phyloP scores from a whole-genome alignment of 2,329 filamentous ascomycete genomes.

The Penicillium rolfsii region DNA sequence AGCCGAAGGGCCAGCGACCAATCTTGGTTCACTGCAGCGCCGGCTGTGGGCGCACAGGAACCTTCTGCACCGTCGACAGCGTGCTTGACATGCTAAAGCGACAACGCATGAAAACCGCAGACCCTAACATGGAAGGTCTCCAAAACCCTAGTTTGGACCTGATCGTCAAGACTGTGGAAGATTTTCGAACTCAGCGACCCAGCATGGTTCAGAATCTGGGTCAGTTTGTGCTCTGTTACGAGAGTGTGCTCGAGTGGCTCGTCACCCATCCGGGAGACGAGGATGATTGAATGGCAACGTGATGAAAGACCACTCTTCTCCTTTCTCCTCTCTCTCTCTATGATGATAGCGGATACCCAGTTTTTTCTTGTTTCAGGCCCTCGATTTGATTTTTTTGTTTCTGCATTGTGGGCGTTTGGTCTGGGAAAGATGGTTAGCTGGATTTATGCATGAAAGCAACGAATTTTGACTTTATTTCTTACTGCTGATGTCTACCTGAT shows the following conservation, averaged over 20 bases:
- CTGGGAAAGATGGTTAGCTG: neutral
- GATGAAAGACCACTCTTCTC: neutral
- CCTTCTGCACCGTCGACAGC: slow-evolving; percentile 94
- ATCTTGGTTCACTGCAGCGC: slow-evolving; percentile 94
- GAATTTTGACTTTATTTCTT: neutral
- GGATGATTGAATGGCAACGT: slow-evolving; percentile 5
- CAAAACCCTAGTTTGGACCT: slow-evolving; percentile 72
- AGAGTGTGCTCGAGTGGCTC: slow-evolving; percentile 89
- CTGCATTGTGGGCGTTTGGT: slow-evolving; percentile 4
- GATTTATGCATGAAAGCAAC: slow-evolving; percentile 6
- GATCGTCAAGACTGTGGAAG: slow-evolving; percentile 83
- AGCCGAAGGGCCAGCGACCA: slow-evolving; percentile 61
- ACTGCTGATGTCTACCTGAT: neutral
- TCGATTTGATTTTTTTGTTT: slow-evolving; percentile 10
- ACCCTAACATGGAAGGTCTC: slow-evolving; percentile 56
- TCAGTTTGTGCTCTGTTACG: slow-evolving; percentile 95
- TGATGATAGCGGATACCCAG: slow-evolving; percentile 9
- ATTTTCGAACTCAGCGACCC: slow-evolving; percentile 83
- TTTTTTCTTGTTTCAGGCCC: neutral
- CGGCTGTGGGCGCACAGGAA: slow-evolving; percentile 91
- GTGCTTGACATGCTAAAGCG: slow-evolving; percentile 96
- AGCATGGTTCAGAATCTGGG: slow-evolving; percentile 96
- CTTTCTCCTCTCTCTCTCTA: neutral
- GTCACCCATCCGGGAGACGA: slow-evolving; percentile 37
- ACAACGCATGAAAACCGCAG: slow-evolving; percentile 57